Evolutionary conservation across 352 stramenopile species (phyloP).

Genomic region (Blastocystis sp.): DNA sequence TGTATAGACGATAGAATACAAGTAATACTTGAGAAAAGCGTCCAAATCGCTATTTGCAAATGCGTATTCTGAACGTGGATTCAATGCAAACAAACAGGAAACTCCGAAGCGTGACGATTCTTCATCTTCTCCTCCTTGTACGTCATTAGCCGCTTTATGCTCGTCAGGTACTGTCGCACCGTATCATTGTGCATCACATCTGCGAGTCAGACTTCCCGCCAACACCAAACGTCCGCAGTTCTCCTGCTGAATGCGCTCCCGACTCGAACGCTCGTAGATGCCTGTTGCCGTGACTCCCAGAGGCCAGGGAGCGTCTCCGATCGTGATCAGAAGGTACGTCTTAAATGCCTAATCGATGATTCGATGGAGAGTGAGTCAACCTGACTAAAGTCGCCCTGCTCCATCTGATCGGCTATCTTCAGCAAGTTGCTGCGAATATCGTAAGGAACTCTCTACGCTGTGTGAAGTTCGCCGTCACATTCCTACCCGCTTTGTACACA

Average conservation of each 20-base stretch:
- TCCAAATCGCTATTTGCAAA: background rate
- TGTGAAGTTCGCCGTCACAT: background rate
- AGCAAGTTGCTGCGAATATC: conserved; percentile 42
- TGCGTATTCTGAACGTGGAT: background rate
- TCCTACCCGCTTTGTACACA: conserved; percentile 21
- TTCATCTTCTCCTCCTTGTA: conserved; percentile 32
- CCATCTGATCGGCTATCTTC: conserved; percentile 38
- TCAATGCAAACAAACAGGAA: background rate
- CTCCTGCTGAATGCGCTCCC: conserved; percentile 28
- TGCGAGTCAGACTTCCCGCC: background rate
- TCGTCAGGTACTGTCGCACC: conserved; percentile 36
- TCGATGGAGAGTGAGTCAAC: background rate
- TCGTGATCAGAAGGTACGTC: conserved; percentile 36
- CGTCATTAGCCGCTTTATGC: conserved; percentile 47
- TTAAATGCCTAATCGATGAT: background rate
- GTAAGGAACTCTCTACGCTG: conserved; percentile 40
- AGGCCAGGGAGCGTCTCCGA: conserved; percentile 35
- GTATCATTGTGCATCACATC: conserved; percentile 52
- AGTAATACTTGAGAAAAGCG: background rate
- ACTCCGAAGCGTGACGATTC: background rate
- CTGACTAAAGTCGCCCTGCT: conserved; percentile 8
- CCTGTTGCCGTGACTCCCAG: conserved; percentile 30
- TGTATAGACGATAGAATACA: background rate
- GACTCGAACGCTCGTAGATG: conserved; percentile 40
- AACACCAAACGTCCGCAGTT: background rate